Evolutionary conservation across 2,329 filamentous ascomycete species (phyloP), one percentile per base, ranked within the genome.

Genomic region (Nectriaceae sp.): DNA sequence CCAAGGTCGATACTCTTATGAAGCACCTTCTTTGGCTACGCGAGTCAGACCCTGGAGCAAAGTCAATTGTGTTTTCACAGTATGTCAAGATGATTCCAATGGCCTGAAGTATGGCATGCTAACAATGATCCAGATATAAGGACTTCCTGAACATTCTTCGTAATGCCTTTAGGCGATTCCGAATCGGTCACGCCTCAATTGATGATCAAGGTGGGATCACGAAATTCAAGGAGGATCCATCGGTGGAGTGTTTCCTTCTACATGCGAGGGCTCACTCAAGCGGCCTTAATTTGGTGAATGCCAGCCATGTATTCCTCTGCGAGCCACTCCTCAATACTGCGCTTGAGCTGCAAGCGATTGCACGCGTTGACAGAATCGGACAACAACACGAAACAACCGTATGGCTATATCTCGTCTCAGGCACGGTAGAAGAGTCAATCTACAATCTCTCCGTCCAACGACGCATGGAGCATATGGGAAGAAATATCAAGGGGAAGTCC

Each of bases 11-110:
- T 65, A 95, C 84, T 0, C 71, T 93, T 3, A 79, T 87, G 21
- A 82, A 90, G 3, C 94, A 97, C 66, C 70, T 97, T 3, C 70
- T 96, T 15, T 97, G 90, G 89, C 77, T 97, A 18, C 84, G 93
- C 3, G 77, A 88, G 56, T 83, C 89, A 40, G 91, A 97, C 57
- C 89, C 90, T 0, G 90, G 90, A 0, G 84, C 90, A 10, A 97
- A 97, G 65, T 89, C 89, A 0, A 88, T 99, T 65, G 80, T 97
- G n/a, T 99, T 96, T 68, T 95, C 90, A 1, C 93, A 97, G 70
- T 80, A n/a, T n/a, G n/a, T n/a, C n/a, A 61, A 40, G 68, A 59
- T n/a, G n/a, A n/a, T n/a, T n/a, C n/a, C n/a, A n/a, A 13, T 29
- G 13, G 24, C 24, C 24, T 29, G 6, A 29, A 29, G 24, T 6